Percentiles rank a stretch among this genome's conserved stretches.
Conservation (phyloP, 805 yeast genomes). For the Myxozyma sirexii region DNA sequence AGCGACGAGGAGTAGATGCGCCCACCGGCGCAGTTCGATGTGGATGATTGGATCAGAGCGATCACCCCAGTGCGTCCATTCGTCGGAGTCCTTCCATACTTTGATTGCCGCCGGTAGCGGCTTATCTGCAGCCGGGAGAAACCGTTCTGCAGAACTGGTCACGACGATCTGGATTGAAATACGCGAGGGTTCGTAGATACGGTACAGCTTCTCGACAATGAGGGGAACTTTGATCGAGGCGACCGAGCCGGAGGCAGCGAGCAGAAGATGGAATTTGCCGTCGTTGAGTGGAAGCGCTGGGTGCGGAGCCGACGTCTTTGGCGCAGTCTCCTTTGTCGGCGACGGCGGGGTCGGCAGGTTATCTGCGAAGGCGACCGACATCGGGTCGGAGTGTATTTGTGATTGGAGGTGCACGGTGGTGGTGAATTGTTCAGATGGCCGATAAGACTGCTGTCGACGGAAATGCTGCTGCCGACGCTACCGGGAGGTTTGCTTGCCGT, state of each 20-base stretch:
- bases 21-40: slow-evolving; percentile 95
- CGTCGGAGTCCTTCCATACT: slow-evolving; percentile 92
- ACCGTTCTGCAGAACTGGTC: slow-evolving; percentile 84
- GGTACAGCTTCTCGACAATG: slow-evolving; percentile 82
- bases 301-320: slow-evolving; percentile 17
- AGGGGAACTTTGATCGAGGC: slow-evolving; percentile 93
- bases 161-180: slow-evolving; percentile 83
- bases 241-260: slow-evolving; percentile 95
- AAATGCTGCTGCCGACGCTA: too few relatives aligned
- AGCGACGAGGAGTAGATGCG: slow-evolving; percentile 89
- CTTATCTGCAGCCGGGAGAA: slow-evolving; percentile 48
- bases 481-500: too few relatives aligned
- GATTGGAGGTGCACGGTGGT: too few relatives aligned
- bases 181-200: slow-evolving; percentile 71
- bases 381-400: too few relatives aligned
- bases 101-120: slow-evolving; percentile 67
- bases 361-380: not conserved
- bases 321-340: not conserved
- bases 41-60: slow-evolving; percentile 91
- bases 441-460: too few relatives aligned
- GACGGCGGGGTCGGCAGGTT: slow-evolving; percentile 8
- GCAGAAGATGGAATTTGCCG: slow-evolving; percentile 79
- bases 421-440: not conserved
- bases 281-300: slow-evolving; percentile 53
- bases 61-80: slow-evolving; percentile 83